These are phyloP conservation scores for Luffa acutangula DNA, from an alignment of 306 rosid species.

Conservation along the genomic window DNA sequence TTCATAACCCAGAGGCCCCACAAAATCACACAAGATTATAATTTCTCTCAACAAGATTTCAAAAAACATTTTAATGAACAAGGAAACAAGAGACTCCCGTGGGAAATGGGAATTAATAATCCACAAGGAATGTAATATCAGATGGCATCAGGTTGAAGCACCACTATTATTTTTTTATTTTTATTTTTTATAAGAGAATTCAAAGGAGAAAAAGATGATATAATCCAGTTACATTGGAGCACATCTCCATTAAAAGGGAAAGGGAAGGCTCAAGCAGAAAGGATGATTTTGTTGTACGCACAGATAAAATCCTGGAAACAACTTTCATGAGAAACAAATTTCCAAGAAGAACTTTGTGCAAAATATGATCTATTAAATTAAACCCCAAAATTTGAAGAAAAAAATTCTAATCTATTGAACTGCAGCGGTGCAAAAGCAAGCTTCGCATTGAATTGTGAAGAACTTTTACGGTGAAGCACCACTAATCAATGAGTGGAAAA, in stretches of 20 bases:
- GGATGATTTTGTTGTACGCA: constrained; percentile 49
- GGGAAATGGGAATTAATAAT: background rate
- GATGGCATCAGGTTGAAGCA: background rate
- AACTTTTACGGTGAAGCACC: too few relatives aligned
- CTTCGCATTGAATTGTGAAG: too few relatives aligned
- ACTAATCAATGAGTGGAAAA: too few relatives aligned
- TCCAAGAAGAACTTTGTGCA: too few relatives aligned
- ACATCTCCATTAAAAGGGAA: constrained; percentile 28
- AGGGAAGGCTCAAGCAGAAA: constrained; percentile 84
- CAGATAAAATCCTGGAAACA: constrained; percentile 61
- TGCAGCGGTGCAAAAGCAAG: too few relatives aligned
- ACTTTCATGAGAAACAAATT: too few relatives aligned
- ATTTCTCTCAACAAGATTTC: background rate
- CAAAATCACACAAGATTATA: background rate
- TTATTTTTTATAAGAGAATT: too few relatives aligned
- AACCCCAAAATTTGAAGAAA: too few relatives aligned
- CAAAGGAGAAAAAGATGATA: constrained; percentile 8
- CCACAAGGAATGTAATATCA: background rate
- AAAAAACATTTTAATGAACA: background rate
- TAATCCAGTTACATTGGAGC: constrained; percentile 83
- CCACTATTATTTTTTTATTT: background rate
- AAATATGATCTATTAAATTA: too few relatives aligned
- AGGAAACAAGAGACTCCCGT: background rate
- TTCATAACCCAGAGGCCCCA: background rate
- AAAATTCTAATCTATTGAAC: too few relatives aligned